Evolutionary conservation across 305 asterid species (phyloP), one percentile per base, ranked within the genome.

Genomic region (Rubia peregrina): DNA sequence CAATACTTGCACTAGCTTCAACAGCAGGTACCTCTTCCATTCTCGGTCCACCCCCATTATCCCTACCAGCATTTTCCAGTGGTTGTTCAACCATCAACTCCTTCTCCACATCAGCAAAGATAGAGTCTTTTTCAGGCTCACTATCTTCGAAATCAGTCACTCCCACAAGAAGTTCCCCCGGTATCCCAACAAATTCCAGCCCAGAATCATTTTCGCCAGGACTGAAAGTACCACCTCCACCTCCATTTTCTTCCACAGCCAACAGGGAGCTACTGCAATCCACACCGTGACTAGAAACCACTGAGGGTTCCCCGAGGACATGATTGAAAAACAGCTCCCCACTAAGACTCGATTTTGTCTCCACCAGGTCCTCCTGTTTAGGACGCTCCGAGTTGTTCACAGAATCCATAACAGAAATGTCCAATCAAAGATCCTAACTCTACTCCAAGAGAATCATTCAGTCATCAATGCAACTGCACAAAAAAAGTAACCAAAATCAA

Each of bases 361-460:
- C 79, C 74, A 41, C 66, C 73, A 22, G 77, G 74, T 74, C 86
- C 69, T 66, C 79, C 62, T 63, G 77, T 60, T 74, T 77, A 77
- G 80, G 80, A 84, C 83, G 78, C 85, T 78, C 77, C 24, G 78
- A 44, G 17, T 42, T 53, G 72, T 67, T 70, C 74, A 55, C 70
- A 73, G 68, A 76, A 30, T 83, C 86, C 90, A 84, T 84, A 79
- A 53, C 86, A 73, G 70, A 81, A 79, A 53, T 53, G 76, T 75
- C 64, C 60, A 41, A 73, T 13, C 56, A 80, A 83, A 87, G 83
- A 76, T 75, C 79, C 69, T 78, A 83, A 68, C 71, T 76, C 83
- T 81, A 79, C 38, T 77, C 66, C 81, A 78, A 74, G 68, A 62
- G 67, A 79, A 73, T 51, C 63, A 73, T 65, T 42, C 67, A 73